These are phyloP conservation scores for Pouteria glomerata DNA, from an alignment of 148 eudicot species.

Conservation along the genomic window DNA sequence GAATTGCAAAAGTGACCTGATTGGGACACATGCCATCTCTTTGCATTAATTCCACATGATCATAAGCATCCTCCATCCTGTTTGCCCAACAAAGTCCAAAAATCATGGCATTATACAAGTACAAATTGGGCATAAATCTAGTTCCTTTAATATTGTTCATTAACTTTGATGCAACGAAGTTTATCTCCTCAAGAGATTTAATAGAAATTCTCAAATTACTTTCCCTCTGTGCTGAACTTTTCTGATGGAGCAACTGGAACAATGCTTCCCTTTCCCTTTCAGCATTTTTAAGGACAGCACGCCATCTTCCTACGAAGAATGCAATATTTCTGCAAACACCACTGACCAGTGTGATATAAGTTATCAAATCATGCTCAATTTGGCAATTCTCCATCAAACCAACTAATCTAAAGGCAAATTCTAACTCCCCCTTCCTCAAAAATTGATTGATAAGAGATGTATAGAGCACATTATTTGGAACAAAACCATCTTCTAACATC, in stretches of 20 bases:
- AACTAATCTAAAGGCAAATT: conserved; percentile 33
- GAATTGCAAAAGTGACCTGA: conserved; percentile 40
- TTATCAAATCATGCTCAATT: conserved; percentile 26
- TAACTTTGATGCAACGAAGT: conserved; percentile 16
- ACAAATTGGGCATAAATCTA: conserved; percentile 29
- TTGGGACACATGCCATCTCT: conserved; percentile 33
- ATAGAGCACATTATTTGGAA: conserved; percentile 37
- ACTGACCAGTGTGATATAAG: conserved; percentile 33
- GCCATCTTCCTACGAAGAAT: conserved; percentile 10
- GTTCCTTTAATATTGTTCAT: conserved; percentile 11
- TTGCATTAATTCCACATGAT: conserved; percentile 26
- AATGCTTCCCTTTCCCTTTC: conserved; percentile 23
- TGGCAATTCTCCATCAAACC: conserved; percentile 37
- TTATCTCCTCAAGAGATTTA: conserved; percentile 23
- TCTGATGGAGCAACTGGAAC: conserved; percentile 24
- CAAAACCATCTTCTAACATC: conserved; percentile 39
- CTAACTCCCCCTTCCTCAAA: conserved; percentile 32
- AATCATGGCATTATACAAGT: conserved; percentile 32
- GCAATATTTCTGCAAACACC: conserved; percentile 28
- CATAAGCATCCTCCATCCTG: conserved; percentile 33
- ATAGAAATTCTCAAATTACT: conserved; percentile 11
- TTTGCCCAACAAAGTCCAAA: conserved; percentile 34
- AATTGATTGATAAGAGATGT: conserved; percentile 42
- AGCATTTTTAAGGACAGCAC: conserved; percentile 7
- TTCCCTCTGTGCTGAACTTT: conserved; percentile 8